phyloP scores from a whole-genome alignment of 2,329 filamentous ascomycete species.

The Trichoderma asperellum region DNA sequence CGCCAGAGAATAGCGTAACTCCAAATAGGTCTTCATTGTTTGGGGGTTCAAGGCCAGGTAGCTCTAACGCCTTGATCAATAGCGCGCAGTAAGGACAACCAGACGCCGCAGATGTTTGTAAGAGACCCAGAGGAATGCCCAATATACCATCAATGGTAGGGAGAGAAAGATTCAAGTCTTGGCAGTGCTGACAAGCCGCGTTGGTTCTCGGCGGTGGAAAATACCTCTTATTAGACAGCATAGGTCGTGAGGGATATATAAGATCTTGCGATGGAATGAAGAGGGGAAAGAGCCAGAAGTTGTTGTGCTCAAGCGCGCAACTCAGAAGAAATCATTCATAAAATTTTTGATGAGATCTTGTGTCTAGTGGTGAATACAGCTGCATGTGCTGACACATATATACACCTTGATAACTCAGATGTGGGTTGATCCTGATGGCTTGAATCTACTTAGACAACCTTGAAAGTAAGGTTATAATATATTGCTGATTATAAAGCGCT shows the following conservation, averaged over 20 bases:
- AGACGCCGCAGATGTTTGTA: background rate
- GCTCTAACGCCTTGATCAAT: background rate
- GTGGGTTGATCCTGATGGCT: no score
- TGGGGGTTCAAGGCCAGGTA: background rate
- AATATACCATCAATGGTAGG: background rate
- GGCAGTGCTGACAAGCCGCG: background rate
- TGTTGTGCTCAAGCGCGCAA: no score
- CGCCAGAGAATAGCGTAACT: background rate
- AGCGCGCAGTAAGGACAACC: background rate
- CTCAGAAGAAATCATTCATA: no score
- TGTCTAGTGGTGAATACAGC: no score
- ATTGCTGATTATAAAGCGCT: no score
- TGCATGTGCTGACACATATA: no score
- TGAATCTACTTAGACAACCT: no score
- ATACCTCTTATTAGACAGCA: background rate
- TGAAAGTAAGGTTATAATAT: no score
- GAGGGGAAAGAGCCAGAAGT: no score
- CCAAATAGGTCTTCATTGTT: background rate
- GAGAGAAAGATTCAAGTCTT: background rate
- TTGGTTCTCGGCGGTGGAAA: background rate
- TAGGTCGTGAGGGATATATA: background rate
- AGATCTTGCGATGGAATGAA: no score
- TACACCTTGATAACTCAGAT: no score
- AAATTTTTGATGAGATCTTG: no score
- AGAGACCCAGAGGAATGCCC: background rate